Conservation (phyloP, 139 green algal species). For the Yamagishiella unicocca region DNA sequence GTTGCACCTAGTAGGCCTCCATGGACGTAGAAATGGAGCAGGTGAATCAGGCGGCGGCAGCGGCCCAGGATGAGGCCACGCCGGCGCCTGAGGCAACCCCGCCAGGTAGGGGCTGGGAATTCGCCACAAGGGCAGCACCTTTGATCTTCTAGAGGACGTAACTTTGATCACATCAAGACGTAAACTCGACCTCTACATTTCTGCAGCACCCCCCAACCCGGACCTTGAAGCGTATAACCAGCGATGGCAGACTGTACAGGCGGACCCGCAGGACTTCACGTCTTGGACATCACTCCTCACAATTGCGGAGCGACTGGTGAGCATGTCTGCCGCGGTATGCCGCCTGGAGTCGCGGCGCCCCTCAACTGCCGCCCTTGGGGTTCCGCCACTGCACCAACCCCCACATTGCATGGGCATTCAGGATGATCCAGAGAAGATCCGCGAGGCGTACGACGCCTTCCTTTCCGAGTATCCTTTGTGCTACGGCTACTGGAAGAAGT, state of each 20-base stretch:
- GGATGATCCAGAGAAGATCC: conserved; percentile 73
- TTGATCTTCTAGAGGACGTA: no score
- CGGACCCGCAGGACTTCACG: conserved; percentile 77
- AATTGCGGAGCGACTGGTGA: conserved; percentile 76
- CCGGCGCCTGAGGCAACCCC: conserved; percentile 7
- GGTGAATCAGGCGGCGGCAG: neutral
- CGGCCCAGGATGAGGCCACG: neutral
- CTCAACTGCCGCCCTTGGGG: no score
- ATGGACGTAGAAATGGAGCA: conserved; percentile 40
- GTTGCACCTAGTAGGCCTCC: no score
- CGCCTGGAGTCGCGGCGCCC: no score
- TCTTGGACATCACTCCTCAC: conserved; percentile 78
- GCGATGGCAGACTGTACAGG: conserved; percentile 61
- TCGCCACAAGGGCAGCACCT: no score
- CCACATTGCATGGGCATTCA: no score
- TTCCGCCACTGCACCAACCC: no score
- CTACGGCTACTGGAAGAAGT: conserved; percentile 95
- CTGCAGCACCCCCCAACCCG: conserved; percentile 36
- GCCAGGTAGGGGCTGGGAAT: conserved; percentile 1
- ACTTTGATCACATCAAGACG: no score
- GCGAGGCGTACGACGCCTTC: conserved; percentile 80
- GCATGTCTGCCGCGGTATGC: conserved; percentile 5
- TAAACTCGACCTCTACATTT: no score
- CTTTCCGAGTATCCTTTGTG: conserved; percentile 85
- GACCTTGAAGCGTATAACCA: conserved; percentile 55